phyloP scores from a whole-genome alignment of 441 rosid genomes.

The Macaranga tanarius region DNA sequence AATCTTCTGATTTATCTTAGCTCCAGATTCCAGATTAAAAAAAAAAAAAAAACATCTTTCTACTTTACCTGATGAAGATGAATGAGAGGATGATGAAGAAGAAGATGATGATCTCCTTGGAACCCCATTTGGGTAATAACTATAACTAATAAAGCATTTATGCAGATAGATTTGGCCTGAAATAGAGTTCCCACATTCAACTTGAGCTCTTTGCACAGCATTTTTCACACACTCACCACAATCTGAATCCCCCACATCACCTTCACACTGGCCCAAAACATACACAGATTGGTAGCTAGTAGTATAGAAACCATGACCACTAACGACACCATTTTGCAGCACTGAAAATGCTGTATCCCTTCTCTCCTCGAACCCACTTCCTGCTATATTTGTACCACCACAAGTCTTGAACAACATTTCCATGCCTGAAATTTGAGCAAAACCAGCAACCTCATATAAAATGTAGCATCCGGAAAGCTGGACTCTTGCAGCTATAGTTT shows the following conservation, averaged over 20 bases:
- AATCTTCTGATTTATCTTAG: background rate
- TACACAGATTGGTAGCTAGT: constrained; percentile 66
- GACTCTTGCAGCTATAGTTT: constrained; percentile 72
- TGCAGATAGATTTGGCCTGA: constrained; percentile 90
- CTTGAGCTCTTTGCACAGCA: constrained; percentile 89
- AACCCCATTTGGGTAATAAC: constrained; percentile 81
- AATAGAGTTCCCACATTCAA: constrained; percentile 84
- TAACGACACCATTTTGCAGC: constrained; percentile 64
- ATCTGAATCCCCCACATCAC: constrained; percentile 93
- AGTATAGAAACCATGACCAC: constrained; percentile 72
- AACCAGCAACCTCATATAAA: constrained; percentile 79
- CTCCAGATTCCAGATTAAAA: background rate
- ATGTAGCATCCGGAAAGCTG: constrained; percentile 91
- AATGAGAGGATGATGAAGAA: constrained; percentile 38
- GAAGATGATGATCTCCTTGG: constrained; percentile 70
- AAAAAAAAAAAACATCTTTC: background rate
- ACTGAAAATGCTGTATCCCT: constrained; percentile 80
- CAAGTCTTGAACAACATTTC: constrained; percentile 87
- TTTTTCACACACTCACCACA: constrained; percentile 74
- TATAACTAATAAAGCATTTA: constrained; percentile 85
- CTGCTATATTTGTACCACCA: constrained; percentile 65
- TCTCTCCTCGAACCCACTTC: constrained; percentile 85
- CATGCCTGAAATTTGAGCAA: constrained; percentile 85
- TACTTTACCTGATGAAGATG: constrained; percentile 57
- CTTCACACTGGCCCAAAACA: constrained; percentile 90